Percentiles rank a stretch among this genome's conserved stretches.
Conservation (phyloP, 31 red algal species). For the Odonthalia washingtoniensis region DNA sequence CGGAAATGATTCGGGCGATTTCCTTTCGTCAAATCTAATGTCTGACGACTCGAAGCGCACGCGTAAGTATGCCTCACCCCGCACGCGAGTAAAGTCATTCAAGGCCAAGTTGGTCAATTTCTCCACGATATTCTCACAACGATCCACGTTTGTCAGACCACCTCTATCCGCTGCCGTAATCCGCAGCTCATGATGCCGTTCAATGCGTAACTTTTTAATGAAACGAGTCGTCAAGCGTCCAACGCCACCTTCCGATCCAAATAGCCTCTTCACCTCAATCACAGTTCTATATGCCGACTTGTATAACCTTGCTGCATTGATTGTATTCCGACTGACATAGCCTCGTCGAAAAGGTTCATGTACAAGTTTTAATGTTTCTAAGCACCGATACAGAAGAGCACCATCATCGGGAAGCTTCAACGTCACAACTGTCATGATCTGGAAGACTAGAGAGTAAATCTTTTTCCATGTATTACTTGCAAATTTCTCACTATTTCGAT, state of each 20-base stretch:
- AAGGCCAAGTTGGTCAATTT: conserved; percentile 66
- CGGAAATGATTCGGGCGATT: conserved; percentile 53
- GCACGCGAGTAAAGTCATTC: conserved; percentile 85
- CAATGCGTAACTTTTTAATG: conserved; percentile 86
- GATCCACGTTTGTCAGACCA: conserved; percentile 38
- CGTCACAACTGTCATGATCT: conserved; percentile 61
- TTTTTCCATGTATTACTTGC: conserved; percentile 74
- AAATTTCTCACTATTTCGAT: conserved; percentile 22
- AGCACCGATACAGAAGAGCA: conserved; percentile 75
- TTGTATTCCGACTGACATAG: too few relatives aligned
- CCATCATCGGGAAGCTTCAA: conserved; percentile 80
- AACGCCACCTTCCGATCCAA: too few relatives aligned
- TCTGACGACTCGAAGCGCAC: conserved; percentile 62
- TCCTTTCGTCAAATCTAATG: conserved; percentile 17
- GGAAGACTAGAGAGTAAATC: conserved; percentile 62
- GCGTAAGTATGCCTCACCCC: conserved; percentile 78
- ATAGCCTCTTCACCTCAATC: too few relatives aligned
- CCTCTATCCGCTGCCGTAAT: conserved; percentile 58
- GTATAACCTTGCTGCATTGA: too few relatives aligned
- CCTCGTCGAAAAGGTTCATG: too few relatives aligned
- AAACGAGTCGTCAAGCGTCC: conserved; percentile 83
- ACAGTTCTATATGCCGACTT: too few relatives aligned
- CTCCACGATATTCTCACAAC: conserved; percentile 47
- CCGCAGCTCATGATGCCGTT: conserved; percentile 81
- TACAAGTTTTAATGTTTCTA: conserved; percentile 87